These are phyloP conservation scores for Pelargonium exstipulatum DNA, from an alignment of 441 rosid genomes.

Conservation along the genomic window DNA sequence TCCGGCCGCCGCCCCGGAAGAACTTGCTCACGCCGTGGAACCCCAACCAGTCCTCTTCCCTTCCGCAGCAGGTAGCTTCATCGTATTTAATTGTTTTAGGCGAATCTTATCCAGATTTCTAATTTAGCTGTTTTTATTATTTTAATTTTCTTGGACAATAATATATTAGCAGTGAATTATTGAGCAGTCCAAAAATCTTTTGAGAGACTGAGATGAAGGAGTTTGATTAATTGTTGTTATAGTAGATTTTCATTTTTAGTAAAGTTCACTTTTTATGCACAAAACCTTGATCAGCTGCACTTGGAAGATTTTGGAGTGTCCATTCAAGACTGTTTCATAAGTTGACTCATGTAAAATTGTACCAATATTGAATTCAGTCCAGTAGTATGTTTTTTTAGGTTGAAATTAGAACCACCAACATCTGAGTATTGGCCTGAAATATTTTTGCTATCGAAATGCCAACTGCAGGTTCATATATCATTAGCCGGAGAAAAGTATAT, in stretches of 20 bases:
- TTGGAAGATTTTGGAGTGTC: not conserved
- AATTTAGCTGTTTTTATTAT: not conserved
- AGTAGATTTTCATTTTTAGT: not conserved
- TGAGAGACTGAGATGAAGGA: not conserved
- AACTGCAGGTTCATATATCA: conserved; percentile 74
- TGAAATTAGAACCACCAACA: not conserved
- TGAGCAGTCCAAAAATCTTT: too few species aligned
- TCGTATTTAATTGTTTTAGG: not conserved
- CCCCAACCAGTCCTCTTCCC: conserved; percentile 33
- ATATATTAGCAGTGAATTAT: too few species aligned
- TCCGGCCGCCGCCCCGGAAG: conserved; percentile 72
- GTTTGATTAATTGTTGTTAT: not conserved
- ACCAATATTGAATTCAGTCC: not conserved
- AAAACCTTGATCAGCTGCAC: not conserved
- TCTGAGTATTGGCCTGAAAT: not conserved
- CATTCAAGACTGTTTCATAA: not conserved
- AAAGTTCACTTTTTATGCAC: not conserved
- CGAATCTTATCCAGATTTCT: not conserved
- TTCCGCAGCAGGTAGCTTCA: conserved; percentile 69
- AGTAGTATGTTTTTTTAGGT: not conserved
- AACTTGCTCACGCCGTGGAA: conserved; percentile 59
- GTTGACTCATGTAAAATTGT: not conserved
- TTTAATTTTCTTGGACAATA: not conserved
- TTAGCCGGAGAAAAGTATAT: conserved; percentile 79
- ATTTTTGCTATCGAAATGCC: conserved; percentile 1